Conservation (phyloP, 129 eudicot species). For the Centaurea solstitialis region DNA sequence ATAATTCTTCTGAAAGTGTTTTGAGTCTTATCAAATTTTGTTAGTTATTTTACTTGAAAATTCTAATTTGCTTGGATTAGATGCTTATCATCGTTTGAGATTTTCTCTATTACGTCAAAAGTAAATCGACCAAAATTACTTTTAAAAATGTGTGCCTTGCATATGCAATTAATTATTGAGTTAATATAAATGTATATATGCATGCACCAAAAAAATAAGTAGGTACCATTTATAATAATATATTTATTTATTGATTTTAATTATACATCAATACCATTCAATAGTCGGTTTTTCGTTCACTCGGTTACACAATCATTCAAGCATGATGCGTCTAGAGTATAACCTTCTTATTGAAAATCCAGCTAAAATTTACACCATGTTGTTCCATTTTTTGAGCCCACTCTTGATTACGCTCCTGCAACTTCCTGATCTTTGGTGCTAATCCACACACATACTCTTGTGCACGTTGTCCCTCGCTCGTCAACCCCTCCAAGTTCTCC, state of each 20-base stretch:
- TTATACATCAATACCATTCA: neutral
- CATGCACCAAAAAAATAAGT: too few species aligned
- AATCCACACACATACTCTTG: conserved; percentile 60
- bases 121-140: too few species aligned
- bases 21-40: too few species aligned
- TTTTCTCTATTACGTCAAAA: too few species aligned
- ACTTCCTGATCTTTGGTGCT: conserved; percentile 45
- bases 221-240: too few species aligned
- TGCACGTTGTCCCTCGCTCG: conserved; percentile 38
- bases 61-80: too few species aligned
- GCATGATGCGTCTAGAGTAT: conserved; percentile 12
- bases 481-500: conserved; percentile 48
- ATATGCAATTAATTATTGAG: too few species aligned
- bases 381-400: conserved; percentile 37
- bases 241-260: neutral
- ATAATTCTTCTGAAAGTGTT: too few species aligned
- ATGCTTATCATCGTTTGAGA: too few species aligned
- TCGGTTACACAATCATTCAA: neutral
- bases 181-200: too few species aligned
- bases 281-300: neutral
- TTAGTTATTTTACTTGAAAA: too few species aligned
- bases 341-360: conserved; percentile 54
- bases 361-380: conserved; percentile 39
- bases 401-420: conserved; percentile 52
- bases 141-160: too few species aligned